Evolutionary conservation across 257 asterid genomes (phyloP).

Genomic region (Fraxinus quadrangulata): DNA sequence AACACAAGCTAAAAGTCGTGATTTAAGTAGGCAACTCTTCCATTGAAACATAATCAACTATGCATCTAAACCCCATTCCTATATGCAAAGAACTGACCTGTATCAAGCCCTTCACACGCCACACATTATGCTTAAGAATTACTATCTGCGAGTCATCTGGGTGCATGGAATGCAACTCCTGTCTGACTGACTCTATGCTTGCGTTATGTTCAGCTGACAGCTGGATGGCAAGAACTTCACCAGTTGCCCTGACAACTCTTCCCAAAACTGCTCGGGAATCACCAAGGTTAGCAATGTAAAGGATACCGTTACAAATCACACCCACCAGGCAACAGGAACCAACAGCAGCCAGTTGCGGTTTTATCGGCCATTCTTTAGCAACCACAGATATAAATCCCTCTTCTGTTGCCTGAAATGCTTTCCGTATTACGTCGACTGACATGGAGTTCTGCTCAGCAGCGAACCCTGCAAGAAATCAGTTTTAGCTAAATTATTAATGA

Average conservation of each 20-base stretch:
- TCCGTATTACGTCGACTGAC: slow-evolving; percentile 51
- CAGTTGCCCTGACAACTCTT: slow-evolving; percentile 45
- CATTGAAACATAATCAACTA: background rate
- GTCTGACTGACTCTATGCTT: slow-evolving; percentile 49
- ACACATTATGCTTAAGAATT: slow-evolving; percentile 49
- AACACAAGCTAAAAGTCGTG: background rate
- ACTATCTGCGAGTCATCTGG: slow-evolving; percentile 53
- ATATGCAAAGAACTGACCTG: slow-evolving; percentile 34
- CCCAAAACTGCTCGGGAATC: slow-evolving; percentile 58
- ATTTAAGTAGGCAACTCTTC: background rate
- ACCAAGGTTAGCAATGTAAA: slow-evolving; percentile 49
- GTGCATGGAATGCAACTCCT: slow-evolving; percentile 50
- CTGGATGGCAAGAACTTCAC: slow-evolving; percentile 50
- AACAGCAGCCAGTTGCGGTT: slow-evolving; percentile 53
- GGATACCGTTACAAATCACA: slow-evolving; percentile 41
- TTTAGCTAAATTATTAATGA: background rate
- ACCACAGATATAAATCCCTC: slow-evolving; percentile 48
- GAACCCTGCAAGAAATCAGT: slow-evolving; percentile 32
- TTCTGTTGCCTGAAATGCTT: slow-evolving; percentile 56
- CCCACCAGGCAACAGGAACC: slow-evolving; percentile 58
- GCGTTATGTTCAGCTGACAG: slow-evolving; percentile 54
- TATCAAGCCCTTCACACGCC: slow-evolving; percentile 59
- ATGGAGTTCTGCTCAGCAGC: slow-evolving; percentile 44
- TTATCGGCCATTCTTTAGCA: slow-evolving; percentile 41
- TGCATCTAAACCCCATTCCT: background rate